phyloP scores from a whole-genome alignment of 352 stramenopile genomes.

The Elongisporangium undulatum region DNA sequence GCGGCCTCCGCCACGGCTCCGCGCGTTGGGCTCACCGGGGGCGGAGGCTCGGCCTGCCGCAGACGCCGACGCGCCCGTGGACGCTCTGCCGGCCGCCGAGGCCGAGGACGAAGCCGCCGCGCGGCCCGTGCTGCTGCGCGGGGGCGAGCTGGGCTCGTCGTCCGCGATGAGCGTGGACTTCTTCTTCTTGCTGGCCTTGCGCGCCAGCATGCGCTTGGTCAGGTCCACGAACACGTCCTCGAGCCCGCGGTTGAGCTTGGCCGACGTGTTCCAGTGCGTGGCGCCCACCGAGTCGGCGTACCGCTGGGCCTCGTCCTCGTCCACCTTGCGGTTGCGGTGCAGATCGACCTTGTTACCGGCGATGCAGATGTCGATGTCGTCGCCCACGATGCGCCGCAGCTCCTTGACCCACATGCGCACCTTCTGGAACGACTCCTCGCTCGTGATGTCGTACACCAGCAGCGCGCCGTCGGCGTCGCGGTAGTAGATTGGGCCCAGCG shows the following conservation, averaged over 20 bases:
- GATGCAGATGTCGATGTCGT: constrained; percentile 91
- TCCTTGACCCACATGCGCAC: constrained; percentile 93
- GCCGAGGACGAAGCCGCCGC: not conserved
- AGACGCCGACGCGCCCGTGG: constrained; percentile 9
- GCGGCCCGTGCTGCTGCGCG: constrained; percentile 13
- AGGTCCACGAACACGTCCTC: constrained; percentile 91
- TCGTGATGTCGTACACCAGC: constrained; percentile 92
- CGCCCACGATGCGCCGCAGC: constrained; percentile 86
- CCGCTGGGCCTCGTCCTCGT: constrained; percentile 72
- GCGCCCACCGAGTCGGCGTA: constrained; percentile 88
- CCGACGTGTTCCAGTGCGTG: constrained; percentile 88
- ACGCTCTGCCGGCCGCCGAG: not conserved
- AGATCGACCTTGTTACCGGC: constrained; percentile 92
- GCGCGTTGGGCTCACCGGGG: constrained; percentile 7
- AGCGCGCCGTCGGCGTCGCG: constrained; percentile 85
- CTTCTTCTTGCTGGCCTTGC: constrained; percentile 68
- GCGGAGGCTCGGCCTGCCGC: not conserved
- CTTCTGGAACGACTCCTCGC: constrained; percentile 89
- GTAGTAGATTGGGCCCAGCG: constrained; percentile 88
- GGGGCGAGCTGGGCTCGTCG: constrained; percentile 42
- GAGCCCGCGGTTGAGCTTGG: constrained; percentile 90
- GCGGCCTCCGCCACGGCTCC: constrained; percentile 40
- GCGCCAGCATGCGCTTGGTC: constrained; percentile 77
- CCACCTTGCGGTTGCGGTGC: constrained; percentile 86
- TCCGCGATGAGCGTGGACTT: constrained; percentile 76